Base-by-base conservation (phyloP, 768 basidiomycete species). In the Russula dissimulans region DNA sequence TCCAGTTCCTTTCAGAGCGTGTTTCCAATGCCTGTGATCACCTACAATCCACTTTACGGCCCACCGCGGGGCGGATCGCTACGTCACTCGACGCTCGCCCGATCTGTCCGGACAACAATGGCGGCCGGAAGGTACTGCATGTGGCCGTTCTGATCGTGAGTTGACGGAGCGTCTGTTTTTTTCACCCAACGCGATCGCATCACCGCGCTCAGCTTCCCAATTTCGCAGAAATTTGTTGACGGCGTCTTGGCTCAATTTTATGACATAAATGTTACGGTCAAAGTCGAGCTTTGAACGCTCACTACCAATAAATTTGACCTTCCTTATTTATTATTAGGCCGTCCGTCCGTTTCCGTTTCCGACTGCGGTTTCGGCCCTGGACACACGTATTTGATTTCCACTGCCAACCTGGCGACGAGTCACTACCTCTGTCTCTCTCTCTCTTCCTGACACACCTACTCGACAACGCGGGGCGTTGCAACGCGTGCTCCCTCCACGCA, bases 391-490 rank as follows among this genome's bases (percentile, higher is more conserved):
- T 46, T 17, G 12, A 39, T 57, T 34, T 9, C 18, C 41, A 41
- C 41, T 38, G 49, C 42, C 54, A 54, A 34, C 57, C 31, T 31
- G 42, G 41, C 49, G 49, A 50, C 41, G 9, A 29, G 10, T 36
- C 10, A 36, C 14, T 34, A 34, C 7, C 32, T 11, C 6, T 17
- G 12, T 26, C 22, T 58, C 9, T 38, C 12, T 32, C 34, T 50
- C 29, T 36, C 34, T 22, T 7, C 43, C 29, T n/a, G 11, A 46
- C 26, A 38, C 36, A 7, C 44, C 22, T 60, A 10, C 31, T 54
- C 58, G 15, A 43, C 59, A 54, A 54, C 59, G 59, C 59, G 14
- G 58, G 17, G 52, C 59, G 53, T 60, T 54, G 59, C 38, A 54
- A 32, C 11, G 32, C n/a, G 51, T 54, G 17, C n/a, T 10, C 15